phyloP scores from a whole-genome alignment of 306 rosid species.

The Quercus wislizeni region DNA sequence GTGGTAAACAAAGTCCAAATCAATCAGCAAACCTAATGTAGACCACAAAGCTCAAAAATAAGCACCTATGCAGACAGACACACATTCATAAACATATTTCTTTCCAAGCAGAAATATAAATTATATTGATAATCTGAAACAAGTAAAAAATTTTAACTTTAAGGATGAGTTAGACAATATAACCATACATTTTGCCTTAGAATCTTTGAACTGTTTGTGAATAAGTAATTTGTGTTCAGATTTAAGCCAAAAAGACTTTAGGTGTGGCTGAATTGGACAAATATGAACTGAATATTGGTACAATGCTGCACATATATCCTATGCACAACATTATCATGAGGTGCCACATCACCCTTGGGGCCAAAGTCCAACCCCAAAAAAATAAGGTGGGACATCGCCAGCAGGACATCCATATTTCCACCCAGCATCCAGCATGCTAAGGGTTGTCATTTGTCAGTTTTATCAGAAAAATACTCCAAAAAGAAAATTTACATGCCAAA shows the following conservation, averaged over 20 bases:
- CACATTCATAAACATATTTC: not conserved
- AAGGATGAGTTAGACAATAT: not conserved
- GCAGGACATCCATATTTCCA: not conserved
- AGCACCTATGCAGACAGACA: not conserved
- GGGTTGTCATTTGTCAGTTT: not conserved
- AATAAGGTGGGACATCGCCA: not conserved
- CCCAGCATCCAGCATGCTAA: not conserved
- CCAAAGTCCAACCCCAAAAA: not conserved
- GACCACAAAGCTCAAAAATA: not conserved
- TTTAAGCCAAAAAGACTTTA: not conserved
- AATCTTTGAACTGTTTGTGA: not conserved
- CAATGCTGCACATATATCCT: not conserved
- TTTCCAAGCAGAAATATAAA: not conserved
- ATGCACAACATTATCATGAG: not conserved
- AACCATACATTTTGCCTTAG: not conserved
- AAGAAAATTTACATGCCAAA: conserved; percentile 8
- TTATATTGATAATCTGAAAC: not conserved
- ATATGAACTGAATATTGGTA: not conserved
- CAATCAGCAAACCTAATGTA: not conserved
- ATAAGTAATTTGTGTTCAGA: not conserved
- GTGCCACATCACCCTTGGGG: not conserved
- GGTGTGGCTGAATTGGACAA: not conserved
- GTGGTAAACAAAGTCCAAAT: not conserved
- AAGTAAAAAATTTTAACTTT: not conserved
- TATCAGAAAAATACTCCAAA: not conserved